These are phyloP conservation scores for Lavandula angustifolia DNA, from an alignment of 257 asterid species.

Conservation along the genomic window DNA sequence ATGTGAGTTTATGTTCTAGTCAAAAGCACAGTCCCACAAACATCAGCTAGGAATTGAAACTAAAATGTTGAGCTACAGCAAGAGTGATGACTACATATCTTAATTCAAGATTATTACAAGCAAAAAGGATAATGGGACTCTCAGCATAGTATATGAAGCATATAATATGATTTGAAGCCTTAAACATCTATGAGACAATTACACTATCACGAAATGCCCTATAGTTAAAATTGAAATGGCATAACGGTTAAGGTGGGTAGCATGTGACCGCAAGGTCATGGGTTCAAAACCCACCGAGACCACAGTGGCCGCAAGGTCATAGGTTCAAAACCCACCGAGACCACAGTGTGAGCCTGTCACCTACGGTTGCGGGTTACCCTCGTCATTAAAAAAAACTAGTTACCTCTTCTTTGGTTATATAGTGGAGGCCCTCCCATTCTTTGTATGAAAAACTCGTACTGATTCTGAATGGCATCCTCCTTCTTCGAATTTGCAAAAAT, in stretches of 20 bases:
- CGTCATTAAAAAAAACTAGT: constrained; percentile 11
- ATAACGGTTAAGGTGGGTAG: too few relatives aligned
- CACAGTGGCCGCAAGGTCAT: too few relatives aligned
- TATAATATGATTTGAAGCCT: not conserved
- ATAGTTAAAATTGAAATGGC: not conserved
- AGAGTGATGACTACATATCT: not conserved
- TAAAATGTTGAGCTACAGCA: not conserved
- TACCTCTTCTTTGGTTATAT: constrained; percentile 84
- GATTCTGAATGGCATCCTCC: constrained; percentile 97
- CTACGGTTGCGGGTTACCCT: too few relatives aligned
- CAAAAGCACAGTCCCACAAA: not conserved
- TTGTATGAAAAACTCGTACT: constrained; percentile 87
- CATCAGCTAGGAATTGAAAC: not conserved
- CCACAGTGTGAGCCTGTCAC: too few relatives aligned
- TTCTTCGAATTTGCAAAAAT: constrained; percentile 75
- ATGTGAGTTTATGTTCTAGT: not conserved
- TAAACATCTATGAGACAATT: constrained; percentile 3
- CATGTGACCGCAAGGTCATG: too few relatives aligned
- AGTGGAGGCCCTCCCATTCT: constrained; percentile 99
- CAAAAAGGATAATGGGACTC: constrained; percentile 10
- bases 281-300: too few relatives aligned
- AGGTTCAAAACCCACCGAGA: too few relatives aligned
- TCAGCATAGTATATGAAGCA: constrained; percentile 7
- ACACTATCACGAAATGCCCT: not conserved
- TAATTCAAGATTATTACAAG: not conserved